Evolutionary conservation across 768 basidiomycete species (phyloP).

Genomic region (Mycena rosella): DNA sequence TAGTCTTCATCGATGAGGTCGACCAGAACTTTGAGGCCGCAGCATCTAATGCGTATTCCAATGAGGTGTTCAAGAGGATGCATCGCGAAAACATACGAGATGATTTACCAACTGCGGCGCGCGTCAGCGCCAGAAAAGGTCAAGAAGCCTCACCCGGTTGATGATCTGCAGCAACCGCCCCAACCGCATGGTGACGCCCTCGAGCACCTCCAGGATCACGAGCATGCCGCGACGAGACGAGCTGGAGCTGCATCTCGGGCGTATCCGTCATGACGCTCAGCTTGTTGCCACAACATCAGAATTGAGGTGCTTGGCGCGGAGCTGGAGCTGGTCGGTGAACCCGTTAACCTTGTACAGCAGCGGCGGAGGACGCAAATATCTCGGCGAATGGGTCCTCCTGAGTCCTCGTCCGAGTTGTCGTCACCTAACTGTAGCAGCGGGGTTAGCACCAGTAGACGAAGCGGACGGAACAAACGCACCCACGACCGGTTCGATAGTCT

Average conservation of each 20-base stretch:
- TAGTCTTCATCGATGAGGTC: conserved; percentile 98
- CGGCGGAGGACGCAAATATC: conserved; percentile 52
- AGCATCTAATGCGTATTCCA: conserved; percentile 71
- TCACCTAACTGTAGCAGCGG: conserved; percentile 69
- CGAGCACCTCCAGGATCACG: conserved; percentile 93
- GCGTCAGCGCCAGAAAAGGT: conserved; percentile 53
- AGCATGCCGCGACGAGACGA: conserved; percentile 96
- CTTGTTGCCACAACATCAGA: conserved; percentile 55
- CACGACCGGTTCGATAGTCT: conserved; percentile 91
- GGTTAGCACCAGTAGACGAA: conserved; percentile 1
- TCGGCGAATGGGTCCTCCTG: conserved; percentile 98
- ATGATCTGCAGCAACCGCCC: conserved; percentile 91
- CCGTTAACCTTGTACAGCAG: conserved; percentile 85
- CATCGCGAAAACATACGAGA: conserved; percentile 77
- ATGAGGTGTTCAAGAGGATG: neutral
- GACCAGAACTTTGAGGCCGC: conserved; percentile 93
- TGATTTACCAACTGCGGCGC: conserved; percentile 74
- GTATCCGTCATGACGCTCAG: conserved; percentile 80
- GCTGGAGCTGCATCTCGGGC: conserved; percentile 88
- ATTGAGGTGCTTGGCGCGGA: conserved; percentile 40
- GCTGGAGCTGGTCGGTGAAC: conserved; percentile 88
- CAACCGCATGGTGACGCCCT: conserved; percentile 87
- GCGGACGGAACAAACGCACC: conserved; percentile 57
- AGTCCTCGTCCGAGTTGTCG: conserved; percentile 87
- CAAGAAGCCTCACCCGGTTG: conserved; percentile 72